A percentile compares a stretch with the other conserved stretches of the same genome.
Conservation (phyloP, 805 yeast species). For the Barnettozyma botsteinii region DNA sequence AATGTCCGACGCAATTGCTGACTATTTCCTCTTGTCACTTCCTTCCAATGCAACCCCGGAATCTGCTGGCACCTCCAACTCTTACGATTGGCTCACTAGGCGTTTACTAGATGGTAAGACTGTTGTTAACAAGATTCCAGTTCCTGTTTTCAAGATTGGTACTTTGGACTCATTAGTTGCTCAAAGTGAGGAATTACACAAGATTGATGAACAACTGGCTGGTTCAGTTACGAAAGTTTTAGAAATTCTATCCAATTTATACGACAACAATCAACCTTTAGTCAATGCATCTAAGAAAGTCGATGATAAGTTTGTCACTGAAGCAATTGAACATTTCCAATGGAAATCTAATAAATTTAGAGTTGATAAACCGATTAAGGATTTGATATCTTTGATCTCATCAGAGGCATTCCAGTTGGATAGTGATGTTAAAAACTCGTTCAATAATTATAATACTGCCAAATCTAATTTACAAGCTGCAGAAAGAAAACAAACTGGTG, state of each 20-base stretch:
- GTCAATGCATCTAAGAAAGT: conserved; percentile 45
- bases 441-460: conserved; percentile 71
- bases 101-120: conserved; percentile 52
- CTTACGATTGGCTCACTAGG: conserved; percentile 49
- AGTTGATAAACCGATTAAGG: conserved; percentile 74
- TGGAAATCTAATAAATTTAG: conserved; percentile 91
- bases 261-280: conserved; percentile 35
- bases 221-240: conserved; percentile 65
- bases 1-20: conserved; percentile 33
- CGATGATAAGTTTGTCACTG: conserved; percentile 49
- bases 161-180: conserved; percentile 88
- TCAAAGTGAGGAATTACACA: conserved; percentile 83
- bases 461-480: conserved; percentile 80
- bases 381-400: conserved; percentile 62
- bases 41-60: conserved; percentile 53
- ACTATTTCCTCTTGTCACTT: conserved; percentile 49
- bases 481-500: conserved; percentile 91
- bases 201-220: conserved; percentile 74
- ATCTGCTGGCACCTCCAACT: conserved; percentile 38
- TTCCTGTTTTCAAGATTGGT: conserved; percentile 90
- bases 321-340: conserved; percentile 65
- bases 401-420: conserved; percentile 80
- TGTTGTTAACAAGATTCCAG: conserved; percentile 48
- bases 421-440: conserved; percentile 74
- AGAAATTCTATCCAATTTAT: conserved; percentile 58